These are phyloP conservation scores for Linum tenue DNA, from an alignment of 345 rosid genomes.

Conservation along the genomic window DNA sequence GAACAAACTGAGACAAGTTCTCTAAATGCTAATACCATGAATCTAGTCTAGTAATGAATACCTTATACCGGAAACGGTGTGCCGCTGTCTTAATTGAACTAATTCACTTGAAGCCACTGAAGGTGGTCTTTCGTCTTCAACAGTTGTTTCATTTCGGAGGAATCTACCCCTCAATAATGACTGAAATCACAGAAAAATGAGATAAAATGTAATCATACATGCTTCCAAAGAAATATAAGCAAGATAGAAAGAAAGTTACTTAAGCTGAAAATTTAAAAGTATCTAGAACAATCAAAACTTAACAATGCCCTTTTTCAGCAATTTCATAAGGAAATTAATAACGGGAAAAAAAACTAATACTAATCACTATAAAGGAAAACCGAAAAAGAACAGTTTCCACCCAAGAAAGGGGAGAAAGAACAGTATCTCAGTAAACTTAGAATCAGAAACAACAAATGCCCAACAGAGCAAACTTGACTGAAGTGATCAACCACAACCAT, in stretches of 20 bases:
- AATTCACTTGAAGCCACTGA: conserved; percentile 79
- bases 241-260: too few relatives aligned
- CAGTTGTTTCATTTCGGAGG: conserved; percentile 76
- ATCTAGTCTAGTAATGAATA: conserved; percentile 20
- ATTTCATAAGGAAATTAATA: neutral
- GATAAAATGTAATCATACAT: neutral
- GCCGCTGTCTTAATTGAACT: conserved; percentile 76
- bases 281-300: neutral
- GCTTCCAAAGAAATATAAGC: neutral
- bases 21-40: conserved; percentile 3
- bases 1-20: neutral
- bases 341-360: too few relatives aligned
- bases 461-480: neutral
- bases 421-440: neutral
- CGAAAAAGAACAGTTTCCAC: too few relatives aligned
- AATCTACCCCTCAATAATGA: conserved; percentile 93
- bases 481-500: neutral
- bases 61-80: conserved; percentile 94
- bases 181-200: conserved; percentile 27
- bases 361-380: too few relatives aligned
- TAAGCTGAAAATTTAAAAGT: too few relatives aligned
- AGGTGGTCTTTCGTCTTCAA: conserved; percentile 65
- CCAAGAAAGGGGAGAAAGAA: too few relatives aligned
- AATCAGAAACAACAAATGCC: neutral
- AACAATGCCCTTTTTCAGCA: neutral